Percentiles rank a stretch among this genome's conserved stretches.
These are phyloP conservation scores for Pseudogymnoascus sp. DNA, from an alignment of 2,329 filamentous ascomycete species.

Conservation along the genomic window DNA sequence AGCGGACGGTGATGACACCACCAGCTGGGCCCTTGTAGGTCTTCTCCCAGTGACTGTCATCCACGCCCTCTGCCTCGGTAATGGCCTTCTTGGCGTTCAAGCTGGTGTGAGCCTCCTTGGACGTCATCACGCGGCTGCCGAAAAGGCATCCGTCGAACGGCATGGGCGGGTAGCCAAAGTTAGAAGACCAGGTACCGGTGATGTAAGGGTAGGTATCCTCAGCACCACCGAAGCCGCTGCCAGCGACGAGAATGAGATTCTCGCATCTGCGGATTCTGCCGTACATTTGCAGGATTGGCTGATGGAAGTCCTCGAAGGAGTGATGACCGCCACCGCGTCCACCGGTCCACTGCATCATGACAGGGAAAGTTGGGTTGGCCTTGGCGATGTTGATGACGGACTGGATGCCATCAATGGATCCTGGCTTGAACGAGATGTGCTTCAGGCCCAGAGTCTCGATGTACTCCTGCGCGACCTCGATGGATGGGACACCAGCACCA, in stretches of 20 bases:
- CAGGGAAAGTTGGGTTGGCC: conserved; percentile 88
- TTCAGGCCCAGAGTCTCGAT: conserved; percentile 88
- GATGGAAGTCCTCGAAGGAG: conserved; percentile 92
- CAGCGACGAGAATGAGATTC: conserved; percentile 83
- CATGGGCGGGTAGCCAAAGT: conserved; percentile 84
- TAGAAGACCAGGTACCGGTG: conserved; percentile 79
- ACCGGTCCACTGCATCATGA: conserved; percentile 90
- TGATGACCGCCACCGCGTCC: conserved; percentile 90
- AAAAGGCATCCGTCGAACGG: conserved; percentile 89
- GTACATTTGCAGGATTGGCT: conserved; percentile 87
- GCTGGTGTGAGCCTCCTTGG: conserved; percentile 85
- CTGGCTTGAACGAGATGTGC: conserved; percentile 91
- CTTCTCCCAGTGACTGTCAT: conserved; percentile 80
- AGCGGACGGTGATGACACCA: conserved; percentile 91
- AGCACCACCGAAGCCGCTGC: conserved; percentile 82
- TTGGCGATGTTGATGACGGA: conserved; percentile 86
- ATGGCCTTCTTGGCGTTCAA: conserved; percentile 84
- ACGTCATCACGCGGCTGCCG: conserved; percentile 89
- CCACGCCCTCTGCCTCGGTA: conserved; percentile 72
- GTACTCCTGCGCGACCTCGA: conserved; percentile 88
- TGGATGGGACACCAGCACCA: conserved; percentile 85
- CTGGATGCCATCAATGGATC: conserved; percentile 81
- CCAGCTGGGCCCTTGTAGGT: conserved; percentile 87
- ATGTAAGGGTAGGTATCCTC: conserved; percentile 91
- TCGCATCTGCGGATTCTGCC: conserved; percentile 73